Evolutionary conservation across 2,329 filamentous ascomycete species (phyloP).

Genomic region (Botrytis fabae): DNA sequence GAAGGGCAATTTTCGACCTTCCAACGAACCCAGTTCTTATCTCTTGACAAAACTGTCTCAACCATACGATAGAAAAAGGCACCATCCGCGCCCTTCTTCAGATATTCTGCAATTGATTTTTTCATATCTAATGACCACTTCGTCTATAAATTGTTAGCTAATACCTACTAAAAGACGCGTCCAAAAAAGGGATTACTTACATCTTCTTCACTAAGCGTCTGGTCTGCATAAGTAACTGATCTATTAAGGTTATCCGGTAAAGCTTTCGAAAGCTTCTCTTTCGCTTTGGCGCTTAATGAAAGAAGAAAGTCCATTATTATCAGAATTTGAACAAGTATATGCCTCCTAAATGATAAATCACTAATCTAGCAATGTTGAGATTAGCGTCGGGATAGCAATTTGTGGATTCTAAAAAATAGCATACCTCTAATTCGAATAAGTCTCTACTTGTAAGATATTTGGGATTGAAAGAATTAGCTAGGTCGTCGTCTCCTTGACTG

Average conservation of each 20-base stretch:
- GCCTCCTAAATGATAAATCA: constrained; percentile 89
- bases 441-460: constrained; percentile 98
- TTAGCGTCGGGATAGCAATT: constrained; percentile 31
- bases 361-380: constrained; percentile 62
- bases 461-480: constrained; percentile 81
- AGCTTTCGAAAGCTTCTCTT: constrained; percentile 71
- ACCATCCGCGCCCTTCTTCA: constrained; percentile 78
- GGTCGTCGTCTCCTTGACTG: constrained; percentile 58
- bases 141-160: constrained; percentile 50
- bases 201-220: constrained; percentile 78
- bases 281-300: constrained; percentile 80
- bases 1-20: constrained; percentile 91
- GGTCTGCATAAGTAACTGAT: constrained; percentile 78
- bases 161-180: not conserved
- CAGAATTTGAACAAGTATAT: constrained; percentile 91
- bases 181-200: constrained; percentile 51
- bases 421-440: constrained; percentile 89
- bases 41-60: constrained; percentile 88
- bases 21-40: constrained; percentile 99
- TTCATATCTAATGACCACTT: constrained; percentile 85
- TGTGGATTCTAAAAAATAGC: constrained; percentile 30
- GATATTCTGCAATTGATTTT: constrained; percentile 74
- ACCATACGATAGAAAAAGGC: constrained; percentile 96
- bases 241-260: constrained; percentile 63
- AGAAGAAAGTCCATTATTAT: constrained; percentile 94